Evolutionary conservation across 2,329 filamentous ascomycete genomes (phyloP), one percentile per base, ranked within the genome.

Genomic region (Ophiostoma sp.): DNA sequence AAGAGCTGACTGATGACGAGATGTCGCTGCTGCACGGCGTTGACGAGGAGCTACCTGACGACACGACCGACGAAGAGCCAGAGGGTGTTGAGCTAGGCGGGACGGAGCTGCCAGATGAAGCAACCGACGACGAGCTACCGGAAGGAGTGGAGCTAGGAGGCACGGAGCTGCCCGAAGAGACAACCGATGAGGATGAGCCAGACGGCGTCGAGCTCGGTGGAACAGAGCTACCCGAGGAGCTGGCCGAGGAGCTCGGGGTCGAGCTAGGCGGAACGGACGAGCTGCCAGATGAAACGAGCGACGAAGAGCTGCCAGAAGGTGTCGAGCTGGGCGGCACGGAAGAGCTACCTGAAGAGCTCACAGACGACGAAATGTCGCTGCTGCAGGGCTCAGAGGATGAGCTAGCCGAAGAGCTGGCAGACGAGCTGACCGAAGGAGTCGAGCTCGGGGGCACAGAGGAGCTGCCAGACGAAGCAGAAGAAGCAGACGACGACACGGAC

Each of bases 231-330:
- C 25, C 57, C 1, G 57, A 63, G 2, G 59, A 19, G 28, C 2
- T 39, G 2, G 12, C 12, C 15, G 59, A 39, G 9, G 57, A 31
- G 57, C 42, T 28, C 3, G 55, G 52, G 19, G 19, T 39, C 1
- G 69, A 61, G 55, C 69, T 61, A 19, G 42, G 15, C 2, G 66
- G 66, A 9, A 69, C 66, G 31, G 66, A 69, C 45, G 64, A 70
- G 28, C 33, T 52, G 5, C 28, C 45, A 8, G 45, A 50, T 0
- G 66, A 61, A 7, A 8, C 0, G 12, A 12, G 6, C 2, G 50
- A 55, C 19, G 50, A 55, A 1, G 50, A 55, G 3, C 3, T 8
- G n/a, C 50, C 50, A 11, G 50, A 55, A 12, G 50, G 50, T 2
- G 50, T 55, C 48, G 66, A 69, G 45, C 45, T 55, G 1, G 42